These are phyloP conservation scores for Clitopilus passeckerianus DNA, from an alignment of 768 basidiomycete species.

Conservation along the genomic window DNA sequence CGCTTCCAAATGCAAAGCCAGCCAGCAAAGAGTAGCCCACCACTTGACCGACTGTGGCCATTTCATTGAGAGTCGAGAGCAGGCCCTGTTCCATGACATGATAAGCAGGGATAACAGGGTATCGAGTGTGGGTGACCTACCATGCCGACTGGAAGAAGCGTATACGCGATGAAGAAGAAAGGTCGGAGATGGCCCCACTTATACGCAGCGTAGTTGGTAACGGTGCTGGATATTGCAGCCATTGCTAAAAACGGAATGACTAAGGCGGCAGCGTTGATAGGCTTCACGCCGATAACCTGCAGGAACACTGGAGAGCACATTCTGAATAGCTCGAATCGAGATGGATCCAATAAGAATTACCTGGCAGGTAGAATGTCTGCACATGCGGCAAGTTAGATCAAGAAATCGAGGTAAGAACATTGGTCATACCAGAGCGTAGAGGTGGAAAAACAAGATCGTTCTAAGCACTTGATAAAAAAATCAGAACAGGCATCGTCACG, in stretches of 20 bases:
- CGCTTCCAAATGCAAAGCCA: slow-evolving; percentile 18
- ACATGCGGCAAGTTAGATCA: neutral
- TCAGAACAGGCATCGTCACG: neutral
- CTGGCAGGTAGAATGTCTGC: slow-evolving; percentile 20
- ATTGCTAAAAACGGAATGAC: slow-evolving; percentile 16
- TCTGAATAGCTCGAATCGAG: neutral
- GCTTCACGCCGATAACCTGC: slow-evolving; percentile 16
- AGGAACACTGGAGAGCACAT: slow-evolving; percentile 13
- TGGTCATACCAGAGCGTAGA: slow-evolving; percentile 14
- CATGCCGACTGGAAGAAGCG: slow-evolving; percentile 16
- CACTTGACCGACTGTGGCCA: slow-evolving; percentile 13
- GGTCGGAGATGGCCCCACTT: slow-evolving; percentile 10
- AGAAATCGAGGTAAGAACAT: neutral
- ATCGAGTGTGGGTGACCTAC: slow-evolving; percentile 3
- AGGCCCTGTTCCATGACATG: slow-evolving; percentile 10
- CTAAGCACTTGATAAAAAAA: slow-evolving; percentile 10
- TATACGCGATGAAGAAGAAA: slow-evolving; percentile 8
- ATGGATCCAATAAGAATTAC: slow-evolving; percentile 5
- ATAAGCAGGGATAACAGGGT: neutral
- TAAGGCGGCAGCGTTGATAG: slow-evolving; percentile 14
- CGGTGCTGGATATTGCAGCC: slow-evolving; percentile 15
- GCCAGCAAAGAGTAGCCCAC: slow-evolving; percentile 16
- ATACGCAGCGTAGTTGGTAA: slow-evolving; percentile 9
- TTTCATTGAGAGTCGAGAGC: slow-evolving; percentile 17
- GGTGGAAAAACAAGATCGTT: slow-evolving; percentile 18